A percentile compares a stretch with the other conserved stretches of the same genome.
Conservation (phyloP, 176 grass and related monocot genomes). For the Ensete ventricosum region DNA sequence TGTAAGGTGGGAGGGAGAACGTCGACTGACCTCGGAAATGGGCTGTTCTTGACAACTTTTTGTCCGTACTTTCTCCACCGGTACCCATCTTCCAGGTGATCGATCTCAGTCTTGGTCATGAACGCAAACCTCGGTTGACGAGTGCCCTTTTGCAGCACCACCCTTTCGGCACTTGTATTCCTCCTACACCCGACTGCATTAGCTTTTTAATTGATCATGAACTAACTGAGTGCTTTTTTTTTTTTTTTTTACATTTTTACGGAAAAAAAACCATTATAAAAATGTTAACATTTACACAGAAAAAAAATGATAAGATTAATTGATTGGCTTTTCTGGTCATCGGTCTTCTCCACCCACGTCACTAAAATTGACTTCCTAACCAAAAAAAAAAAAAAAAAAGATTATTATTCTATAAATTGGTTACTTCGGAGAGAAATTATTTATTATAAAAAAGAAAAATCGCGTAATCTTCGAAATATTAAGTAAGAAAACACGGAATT, state of each 20-base stretch:
- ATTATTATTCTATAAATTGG: too few species aligned
- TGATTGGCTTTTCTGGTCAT: too few species aligned
- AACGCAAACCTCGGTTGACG: slow-evolving; percentile 1
- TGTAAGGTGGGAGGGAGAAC: too few species aligned
- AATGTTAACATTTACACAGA: too few species aligned
- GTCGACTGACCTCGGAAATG: neutral
- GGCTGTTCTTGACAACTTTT: neutral
- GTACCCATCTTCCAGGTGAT: neutral
- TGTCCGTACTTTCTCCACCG: neutral
- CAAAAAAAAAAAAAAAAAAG: too few species aligned
- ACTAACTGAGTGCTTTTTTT: too few species aligned
- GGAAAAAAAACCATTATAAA: too few species aligned
- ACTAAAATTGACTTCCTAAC: too few species aligned
- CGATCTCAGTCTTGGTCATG: neutral
- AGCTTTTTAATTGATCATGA: too few species aligned
- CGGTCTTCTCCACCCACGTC: too few species aligned
- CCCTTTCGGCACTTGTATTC: neutral
- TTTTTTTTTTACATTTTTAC: too few species aligned
- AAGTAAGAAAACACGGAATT: neutral
- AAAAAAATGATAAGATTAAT: too few species aligned
- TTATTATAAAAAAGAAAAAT: neutral
- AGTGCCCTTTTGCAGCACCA: neutral
- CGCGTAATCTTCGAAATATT: neutral
- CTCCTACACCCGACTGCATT: neutral
- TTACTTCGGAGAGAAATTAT: neutral